Evolutionary conservation across 129 eudicot genomes (phyloP), one percentile per base, ranked within the genome.

Genomic region (Chrysanthemum lavandulifolium): DNA sequence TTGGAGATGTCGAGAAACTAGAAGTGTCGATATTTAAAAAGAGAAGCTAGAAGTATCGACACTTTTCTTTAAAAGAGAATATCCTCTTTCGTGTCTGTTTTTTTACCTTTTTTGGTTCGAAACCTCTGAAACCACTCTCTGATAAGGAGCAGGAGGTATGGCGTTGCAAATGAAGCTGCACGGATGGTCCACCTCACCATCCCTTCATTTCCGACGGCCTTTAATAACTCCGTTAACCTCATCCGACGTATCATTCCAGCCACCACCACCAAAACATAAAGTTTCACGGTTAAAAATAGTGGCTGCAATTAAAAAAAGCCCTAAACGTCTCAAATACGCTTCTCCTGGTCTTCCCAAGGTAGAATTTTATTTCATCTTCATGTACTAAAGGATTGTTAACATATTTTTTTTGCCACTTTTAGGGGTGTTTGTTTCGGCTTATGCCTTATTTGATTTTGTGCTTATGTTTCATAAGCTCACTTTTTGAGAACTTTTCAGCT

Each of bases 251-350:
- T 75, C 79, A 14, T 72, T 85, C 63, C 85, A 43, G 51, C 69
- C 70, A 43, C n/a, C 67, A 61, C 78, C 72, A 21, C 59, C 29
- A 21, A 13, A 8, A 13, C 33, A 21, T 4, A 12, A 59, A 25
- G 6, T 15, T 54, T 73, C 71, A 43, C 82, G 86, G 10, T 74
- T 86, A 71, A 9, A 25, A 40, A 27, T 84, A 4, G 36, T 71
- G 5, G 89, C 95, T 25, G 88, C 71, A 63, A 82, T 85, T 58
- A 92, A 87, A 77, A 85, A 76, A 85, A 92, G 87, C 86, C 96
- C 98, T 49, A 92, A 92, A 83, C 98, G 98, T 75, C 95, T 92
- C 78, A 92, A 92, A 23, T 92, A 92, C 77, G 61, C 96, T 27
- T 31, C 82, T 10, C 98, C 89, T 85, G 88, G 95, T 74, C 85